Evolutionary conservation across 176 grass and related monocot species (phyloP), one percentile per base, ranked within the genome.

Genomic region (Triticum timopheevii): DNA sequence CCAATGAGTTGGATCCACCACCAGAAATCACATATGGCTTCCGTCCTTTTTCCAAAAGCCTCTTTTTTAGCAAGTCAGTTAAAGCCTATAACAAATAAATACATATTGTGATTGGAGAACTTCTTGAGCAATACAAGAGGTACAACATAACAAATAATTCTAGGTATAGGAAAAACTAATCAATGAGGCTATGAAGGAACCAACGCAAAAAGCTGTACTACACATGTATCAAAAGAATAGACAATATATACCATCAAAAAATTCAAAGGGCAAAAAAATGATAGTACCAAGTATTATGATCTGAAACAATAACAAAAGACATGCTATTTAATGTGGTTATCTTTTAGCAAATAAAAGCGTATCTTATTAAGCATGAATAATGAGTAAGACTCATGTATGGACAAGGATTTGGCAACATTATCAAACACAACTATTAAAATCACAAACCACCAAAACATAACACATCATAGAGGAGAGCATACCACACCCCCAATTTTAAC

Each of bases 1-100:
- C 97, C 73, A 96, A 81, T 64, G 93, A 98, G 85, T 98, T 96
- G 23, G 97, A 98, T 93, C 97, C 97, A 78, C 97, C 97, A 83
- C 94, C 97, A 83, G 94, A 94, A 88, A 98, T 94, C 69, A 94
- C 88, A 66, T 96, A 98, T 80, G 93, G 97, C 15, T 93, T 98
- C 83, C 85, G 82, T 47, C 97, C 97, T 93, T 96, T 90, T 79
- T 94, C 80, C 47, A 90, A 56, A 67, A 98, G 82, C 83, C 76
- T 96, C 66, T 88, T 89, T 89, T 96, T 93, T 77, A 98, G 87
- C 77, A 98, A 73, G 10, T 94, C 90, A 56, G 94, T 92, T 89
- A 98, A 86, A 87, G 89, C 90, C 94, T 98, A 76, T 6, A 69
- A 23, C 9, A 82, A 65, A 77, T 61, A 2, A 22, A 72, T 72